These are phyloP conservation scores for Pulicaria dysenterica DNA, from an alignment of 129 eudicot genomes.

Conservation along the genomic window DNA sequence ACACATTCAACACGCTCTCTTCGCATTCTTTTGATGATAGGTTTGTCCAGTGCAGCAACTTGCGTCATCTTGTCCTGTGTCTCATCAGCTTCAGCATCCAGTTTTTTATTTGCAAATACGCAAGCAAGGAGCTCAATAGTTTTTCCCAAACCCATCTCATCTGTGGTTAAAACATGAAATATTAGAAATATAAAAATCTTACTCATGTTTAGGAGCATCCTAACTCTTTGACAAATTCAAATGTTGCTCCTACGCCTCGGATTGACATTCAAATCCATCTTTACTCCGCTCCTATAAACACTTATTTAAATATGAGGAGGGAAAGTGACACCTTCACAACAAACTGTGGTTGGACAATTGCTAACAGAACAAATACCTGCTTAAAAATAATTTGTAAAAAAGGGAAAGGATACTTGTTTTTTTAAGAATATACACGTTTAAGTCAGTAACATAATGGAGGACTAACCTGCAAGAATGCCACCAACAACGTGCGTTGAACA, in stretches of 20 bases:
- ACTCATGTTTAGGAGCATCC: constrained; percentile 26
- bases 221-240: background rate
- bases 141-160: constrained; percentile 99
- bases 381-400: no score
- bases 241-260: background rate
- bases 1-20: constrained; percentile 86
- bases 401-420: no score
- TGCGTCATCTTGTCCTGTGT: constrained; percentile 32
- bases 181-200: background rate
- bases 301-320: background rate
- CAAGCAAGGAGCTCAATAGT: constrained; percentile 96
- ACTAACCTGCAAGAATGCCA: constrained; percentile 97
- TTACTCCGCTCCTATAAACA: background rate
- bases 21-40: constrained; percentile 60
- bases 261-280: background rate
- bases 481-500: constrained; percentile 58
- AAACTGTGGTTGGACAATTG: no score
- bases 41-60: constrained; percentile 34
- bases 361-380: no score
- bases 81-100: constrained; percentile 45
- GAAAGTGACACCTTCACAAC: no score
- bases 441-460: background rate
- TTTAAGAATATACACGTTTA: background rate
- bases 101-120: constrained; percentile 69
- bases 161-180: constrained; percentile 40